Conservation (phyloP, 106 monocot species). For the Chionographis japonica region DNA sequence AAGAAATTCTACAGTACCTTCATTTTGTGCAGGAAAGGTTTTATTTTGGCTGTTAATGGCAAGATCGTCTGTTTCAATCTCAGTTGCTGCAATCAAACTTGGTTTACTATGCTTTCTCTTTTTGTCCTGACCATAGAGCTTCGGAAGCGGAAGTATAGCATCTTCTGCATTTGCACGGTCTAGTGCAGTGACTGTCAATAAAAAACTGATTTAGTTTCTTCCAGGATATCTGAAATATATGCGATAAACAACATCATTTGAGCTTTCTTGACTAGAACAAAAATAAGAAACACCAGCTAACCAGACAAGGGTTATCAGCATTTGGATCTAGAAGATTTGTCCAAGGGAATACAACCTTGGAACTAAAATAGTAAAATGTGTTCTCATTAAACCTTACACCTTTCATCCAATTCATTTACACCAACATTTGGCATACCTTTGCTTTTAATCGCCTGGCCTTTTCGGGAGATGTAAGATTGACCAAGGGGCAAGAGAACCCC, state of each 20-base stretch:
- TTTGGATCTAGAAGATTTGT: no score
- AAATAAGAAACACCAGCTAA: background rate
- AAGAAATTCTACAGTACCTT: slow-evolving; percentile 30
- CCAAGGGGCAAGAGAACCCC: slow-evolving; percentile 56
- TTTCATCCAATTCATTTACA: background rate
- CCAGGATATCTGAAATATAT: background rate
- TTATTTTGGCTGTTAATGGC: slow-evolving; percentile 9
- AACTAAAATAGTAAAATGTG: background rate
- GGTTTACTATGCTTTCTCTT: slow-evolving; percentile 70
- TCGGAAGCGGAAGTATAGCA: slow-evolving; percentile 72
- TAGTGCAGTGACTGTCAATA: slow-evolving; percentile 64
- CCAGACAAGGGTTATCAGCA: no score
- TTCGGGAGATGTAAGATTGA: slow-evolving; percentile 23
- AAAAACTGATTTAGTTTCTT: background rate
- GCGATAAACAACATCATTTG: background rate
- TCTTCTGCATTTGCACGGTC: slow-evolving; percentile 98
- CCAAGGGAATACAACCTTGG: no score
- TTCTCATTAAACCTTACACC: background rate
- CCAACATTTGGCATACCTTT: slow-evolving; percentile 34
- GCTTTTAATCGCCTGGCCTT: slow-evolving; percentile 29
- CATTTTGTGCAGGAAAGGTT: slow-evolving; percentile 8
- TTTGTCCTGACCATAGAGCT: slow-evolving; percentile 59
- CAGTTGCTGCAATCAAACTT: slow-evolving; percentile 11
- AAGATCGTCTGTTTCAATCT: slow-evolving; percentile 15
- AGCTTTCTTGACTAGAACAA: background rate